These are phyloP conservation scores for Lobosporangium transversale DNA, from an alignment of 192 early-diverging fungal species.

Conservation along the genomic window DNA sequence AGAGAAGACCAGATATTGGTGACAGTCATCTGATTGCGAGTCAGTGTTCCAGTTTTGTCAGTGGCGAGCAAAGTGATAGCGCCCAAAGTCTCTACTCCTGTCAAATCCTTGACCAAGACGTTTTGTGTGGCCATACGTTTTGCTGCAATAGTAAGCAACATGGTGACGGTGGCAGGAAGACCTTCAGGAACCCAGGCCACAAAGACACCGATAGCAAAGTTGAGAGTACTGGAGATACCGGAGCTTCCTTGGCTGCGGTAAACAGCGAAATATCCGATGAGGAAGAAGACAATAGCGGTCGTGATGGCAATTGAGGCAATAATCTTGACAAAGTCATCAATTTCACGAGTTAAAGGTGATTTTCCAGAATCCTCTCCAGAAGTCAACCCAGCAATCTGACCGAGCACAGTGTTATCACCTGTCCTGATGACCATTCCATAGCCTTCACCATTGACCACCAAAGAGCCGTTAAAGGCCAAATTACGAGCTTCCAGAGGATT, in stretches of 20 bases:
- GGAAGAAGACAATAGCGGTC: slow-evolving; percentile 88
- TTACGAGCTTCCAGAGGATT: slow-evolving; percentile 95
- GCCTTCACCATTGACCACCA: slow-evolving; percentile 85
- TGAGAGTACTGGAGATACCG: slow-evolving; percentile 72
- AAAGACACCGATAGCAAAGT: slow-evolving; percentile 92
- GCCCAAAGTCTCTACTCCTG: slow-evolving; percentile 96
- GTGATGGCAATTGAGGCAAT: slow-evolving; percentile 83
- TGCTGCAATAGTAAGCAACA: slow-evolving; percentile 94
- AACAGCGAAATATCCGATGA: slow-evolving; percentile 70
- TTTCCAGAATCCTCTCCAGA: slow-evolving; percentile 77
- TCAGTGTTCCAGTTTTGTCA: slow-evolving; percentile 98
- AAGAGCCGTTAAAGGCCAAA: slow-evolving; percentile 89
- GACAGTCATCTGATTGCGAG: slow-evolving; percentile 96
- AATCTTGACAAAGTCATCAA: slow-evolving; percentile 83
- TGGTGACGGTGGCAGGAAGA: slow-evolving; percentile 92
- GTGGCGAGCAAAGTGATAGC: slow-evolving; percentile 97
- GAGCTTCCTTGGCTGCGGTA: slow-evolving; percentile 54
- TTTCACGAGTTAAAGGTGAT: slow-evolving; percentile 83
- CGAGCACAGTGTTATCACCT: slow-evolving; percentile 93
- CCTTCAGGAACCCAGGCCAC: slow-evolving; percentile 96
- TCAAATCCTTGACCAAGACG: slow-evolving; percentile 95
- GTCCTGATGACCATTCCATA: slow-evolving; percentile 94
- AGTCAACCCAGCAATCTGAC: slow-evolving; percentile 93
- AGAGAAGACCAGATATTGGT: slow-evolving; percentile 89
- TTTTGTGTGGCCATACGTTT: slow-evolving; percentile 92